These are phyloP conservation scores for Cytospora mali DNA, from an alignment of 2,329 filamentous ascomycete species.

Conservation along the genomic window DNA sequence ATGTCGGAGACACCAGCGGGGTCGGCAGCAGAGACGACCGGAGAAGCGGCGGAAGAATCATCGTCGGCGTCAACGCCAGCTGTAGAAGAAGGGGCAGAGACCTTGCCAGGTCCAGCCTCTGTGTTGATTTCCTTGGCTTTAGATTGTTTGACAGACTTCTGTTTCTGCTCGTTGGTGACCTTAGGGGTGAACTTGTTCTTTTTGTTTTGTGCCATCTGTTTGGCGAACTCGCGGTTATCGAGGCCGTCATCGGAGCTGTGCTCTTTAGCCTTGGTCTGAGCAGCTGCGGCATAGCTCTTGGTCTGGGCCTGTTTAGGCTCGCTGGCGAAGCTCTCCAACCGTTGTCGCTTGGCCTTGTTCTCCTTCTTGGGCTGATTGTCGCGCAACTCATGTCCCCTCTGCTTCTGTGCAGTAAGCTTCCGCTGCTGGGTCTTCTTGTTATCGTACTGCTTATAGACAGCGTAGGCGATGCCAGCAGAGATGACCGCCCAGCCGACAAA, in stretches of 20 bases:
- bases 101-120: constrained; percentile 47
- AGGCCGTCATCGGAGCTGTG: constrained; percentile 61
- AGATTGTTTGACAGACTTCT: constrained; percentile 72
- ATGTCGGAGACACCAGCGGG: constrained; percentile 83
- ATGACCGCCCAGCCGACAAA: constrained; percentile 39
- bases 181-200: constrained; percentile 61
- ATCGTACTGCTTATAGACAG: constrained; percentile 30
- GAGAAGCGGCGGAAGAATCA: constrained; percentile 73
- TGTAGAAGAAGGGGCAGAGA: constrained; percentile 68
- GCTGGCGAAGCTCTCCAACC: constrained; percentile 45
- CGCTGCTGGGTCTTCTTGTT: constrained; percentile 33
- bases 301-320: constrained; percentile 34
- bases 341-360: constrained; percentile 44
- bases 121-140: constrained; percentile 57
- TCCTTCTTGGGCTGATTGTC: constrained; percentile 42
- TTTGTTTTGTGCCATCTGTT: constrained; percentile 70
- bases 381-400: constrained; percentile 36
- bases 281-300: constrained; percentile 34
- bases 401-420: constrained; percentile 33
- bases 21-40: constrained; percentile 58
- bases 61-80: constrained; percentile 78
- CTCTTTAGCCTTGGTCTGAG: constrained; percentile 38
- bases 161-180: constrained; percentile 62
- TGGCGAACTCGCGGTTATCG: constrained; percentile 76
- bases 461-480: constrained; percentile 32